Percentiles rank a stretch among this genome's conserved stretches.
Evolutionary conservation across 345 rosid genomes (phyloP).

Genomic region (Sapria himalayana): DNA sequence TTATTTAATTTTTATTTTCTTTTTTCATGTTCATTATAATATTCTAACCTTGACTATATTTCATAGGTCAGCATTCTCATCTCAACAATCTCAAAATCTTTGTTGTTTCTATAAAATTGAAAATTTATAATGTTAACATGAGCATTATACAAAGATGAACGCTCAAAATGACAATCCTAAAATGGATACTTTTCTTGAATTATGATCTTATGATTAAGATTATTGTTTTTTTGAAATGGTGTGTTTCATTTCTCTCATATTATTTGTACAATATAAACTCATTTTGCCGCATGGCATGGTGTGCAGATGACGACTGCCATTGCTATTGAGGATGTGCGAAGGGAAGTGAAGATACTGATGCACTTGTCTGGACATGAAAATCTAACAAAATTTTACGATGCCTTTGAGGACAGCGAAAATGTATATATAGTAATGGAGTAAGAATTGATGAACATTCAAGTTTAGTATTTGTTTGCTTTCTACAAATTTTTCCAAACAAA

Average conservation of each 20-base stretch:
- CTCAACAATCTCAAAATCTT: no score
- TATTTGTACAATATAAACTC: slow-evolving; percentile 1
- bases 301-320: slow-evolving; percentile 93
- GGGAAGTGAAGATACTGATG: slow-evolving; percentile 78
- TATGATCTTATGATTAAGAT: background rate
- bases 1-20: no score
- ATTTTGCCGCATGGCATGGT: slow-evolving; percentile 8
- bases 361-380: slow-evolving; percentile 81
- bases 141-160: no score
- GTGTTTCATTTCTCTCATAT: background rate
- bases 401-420: slow-evolving; percentile 63
- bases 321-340: slow-evolving; percentile 88
- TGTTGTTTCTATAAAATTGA: no score
- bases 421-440: slow-evolving; percentile 95
- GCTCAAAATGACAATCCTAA: no score
- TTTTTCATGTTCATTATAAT: no score
- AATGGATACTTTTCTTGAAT: background rate
- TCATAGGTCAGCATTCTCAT: no score
- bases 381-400: slow-evolving; percentile 67
- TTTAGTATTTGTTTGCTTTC: no score
- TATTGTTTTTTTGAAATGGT: background rate
- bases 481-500: no score
- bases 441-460: no score
- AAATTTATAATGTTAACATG: no score
- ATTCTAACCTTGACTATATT: no score